These are phyloP conservation scores for Allodekkera sacchari DNA, from an alignment of 805 yeast genomes.

Conservation along the genomic window DNA sequence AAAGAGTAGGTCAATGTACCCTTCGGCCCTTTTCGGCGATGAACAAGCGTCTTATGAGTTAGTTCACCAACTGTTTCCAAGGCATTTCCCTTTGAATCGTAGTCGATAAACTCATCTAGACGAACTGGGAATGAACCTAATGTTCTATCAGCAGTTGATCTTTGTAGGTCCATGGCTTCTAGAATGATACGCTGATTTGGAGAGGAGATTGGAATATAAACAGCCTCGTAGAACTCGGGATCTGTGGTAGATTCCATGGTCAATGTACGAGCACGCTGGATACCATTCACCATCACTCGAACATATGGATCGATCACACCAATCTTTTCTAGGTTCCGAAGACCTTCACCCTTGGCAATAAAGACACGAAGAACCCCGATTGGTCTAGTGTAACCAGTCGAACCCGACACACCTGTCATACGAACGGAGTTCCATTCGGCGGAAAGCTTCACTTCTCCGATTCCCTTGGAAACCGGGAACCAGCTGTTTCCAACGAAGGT, in stretches of 20 bases:
- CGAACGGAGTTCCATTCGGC: conserved; percentile 85
- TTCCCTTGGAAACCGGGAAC: conserved; percentile 61
- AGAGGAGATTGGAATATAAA: conserved; percentile 76
- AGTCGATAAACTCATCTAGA: conserved; percentile 57
- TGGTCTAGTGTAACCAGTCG: conserved; percentile 86
- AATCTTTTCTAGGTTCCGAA: conserved; percentile 77
- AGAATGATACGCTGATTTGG: conserved; percentile 74
- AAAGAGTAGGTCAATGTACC: conserved; percentile 69
- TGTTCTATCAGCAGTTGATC: conserved; percentile 70
- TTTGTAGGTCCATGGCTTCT: conserved; percentile 90
- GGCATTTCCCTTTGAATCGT: conserved; percentile 55
- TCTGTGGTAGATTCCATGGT: conserved; percentile 56
- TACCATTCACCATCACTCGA: conserved; percentile 69
- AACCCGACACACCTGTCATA: conserved; percentile 54
- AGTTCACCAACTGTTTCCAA: conserved; percentile 49
- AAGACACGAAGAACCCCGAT: conserved; percentile 81
- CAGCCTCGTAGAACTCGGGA: conserved; percentile 80
- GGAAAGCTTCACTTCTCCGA: conserved; percentile 63
- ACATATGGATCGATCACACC: conserved; percentile 93
- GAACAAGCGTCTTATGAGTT: conserved; percentile 54
- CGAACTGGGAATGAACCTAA: conserved; percentile 75
- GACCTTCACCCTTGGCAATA: conserved; percentile 60
- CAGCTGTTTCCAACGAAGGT: conserved; percentile 70
- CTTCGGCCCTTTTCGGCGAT: conserved; percentile 69
- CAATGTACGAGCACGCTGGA: conserved; percentile 69